Percentiles rank a stretch among this genome's conserved stretches.
Conservation (phyloP, 2,329 filamentous ascomycete genomes). For the Parasarocladium wereldwijsianum region DNA sequence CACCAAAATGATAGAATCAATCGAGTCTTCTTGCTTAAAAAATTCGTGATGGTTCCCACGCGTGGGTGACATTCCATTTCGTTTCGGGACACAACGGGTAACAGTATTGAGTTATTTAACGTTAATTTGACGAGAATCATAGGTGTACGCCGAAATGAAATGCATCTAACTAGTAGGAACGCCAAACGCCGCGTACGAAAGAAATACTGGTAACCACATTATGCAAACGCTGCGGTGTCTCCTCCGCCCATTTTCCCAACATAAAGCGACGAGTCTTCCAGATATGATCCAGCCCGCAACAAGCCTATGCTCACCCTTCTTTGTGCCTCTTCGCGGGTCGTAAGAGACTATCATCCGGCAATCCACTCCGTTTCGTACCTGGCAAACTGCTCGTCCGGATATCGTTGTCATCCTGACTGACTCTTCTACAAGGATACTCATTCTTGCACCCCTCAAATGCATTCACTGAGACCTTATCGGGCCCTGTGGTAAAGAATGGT, state of each 20-base stretch:
- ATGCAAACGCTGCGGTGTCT: too few relatives aligned
- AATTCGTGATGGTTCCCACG: too few relatives aligned
- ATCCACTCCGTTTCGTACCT: constrained; percentile 75
- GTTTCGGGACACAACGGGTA: too few relatives aligned
- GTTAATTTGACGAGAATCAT: too few relatives aligned
- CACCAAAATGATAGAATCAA: too few relatives aligned
- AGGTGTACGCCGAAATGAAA: too few relatives aligned
- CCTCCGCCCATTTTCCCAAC: too few relatives aligned
- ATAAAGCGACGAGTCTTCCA: not conserved
- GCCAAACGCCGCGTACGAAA: not conserved
- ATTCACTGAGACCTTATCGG: constrained; percentile 61
- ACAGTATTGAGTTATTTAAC: too few relatives aligned
- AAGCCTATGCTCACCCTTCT: constrained; percentile 20
- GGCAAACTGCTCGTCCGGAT: constrained; percentile 81
- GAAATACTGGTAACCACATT: too few relatives aligned
- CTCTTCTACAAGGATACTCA: constrained; percentile 79
- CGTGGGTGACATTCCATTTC: too few relatives aligned
- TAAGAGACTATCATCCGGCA: constrained; percentile 67
- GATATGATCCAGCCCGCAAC: not conserved
- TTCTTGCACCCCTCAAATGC: constrained; percentile 83
- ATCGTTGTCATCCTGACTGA: constrained; percentile 91
- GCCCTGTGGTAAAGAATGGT: constrained; percentile 68
- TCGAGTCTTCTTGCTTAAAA: too few relatives aligned
- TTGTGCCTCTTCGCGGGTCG: constrained; percentile 48
- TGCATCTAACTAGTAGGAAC: too few relatives aligned